Conservation (phyloP, 768 basidiomycete genomes). For the Phlebiopsis flavidoalba region DNA sequence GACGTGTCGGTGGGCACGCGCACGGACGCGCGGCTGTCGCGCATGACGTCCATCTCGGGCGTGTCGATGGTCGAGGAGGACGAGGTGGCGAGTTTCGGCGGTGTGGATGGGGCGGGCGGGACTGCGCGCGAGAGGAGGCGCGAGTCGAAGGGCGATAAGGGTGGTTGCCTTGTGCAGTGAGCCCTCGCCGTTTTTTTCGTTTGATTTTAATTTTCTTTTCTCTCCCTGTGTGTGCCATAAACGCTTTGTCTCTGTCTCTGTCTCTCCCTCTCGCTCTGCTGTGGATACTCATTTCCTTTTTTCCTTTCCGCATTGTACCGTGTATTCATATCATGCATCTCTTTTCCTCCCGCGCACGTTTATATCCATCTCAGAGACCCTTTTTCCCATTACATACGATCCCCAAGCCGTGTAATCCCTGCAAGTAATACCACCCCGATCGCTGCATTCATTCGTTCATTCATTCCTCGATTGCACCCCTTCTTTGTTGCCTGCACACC, state of each 20-base stretch:
- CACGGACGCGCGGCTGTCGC: slow-evolving; percentile 27
- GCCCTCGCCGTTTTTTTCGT: not conserved
- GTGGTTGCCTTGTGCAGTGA: slow-evolving; percentile 46
- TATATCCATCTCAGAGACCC: slow-evolving; percentile 7
- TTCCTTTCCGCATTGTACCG: slow-evolving; percentile 5
- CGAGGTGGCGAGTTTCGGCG: slow-evolving; percentile 24
- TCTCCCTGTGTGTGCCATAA: not conserved
- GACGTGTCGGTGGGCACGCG: slow-evolving; percentile 24
- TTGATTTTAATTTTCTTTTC: not conserved
- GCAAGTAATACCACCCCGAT: too few species aligned
- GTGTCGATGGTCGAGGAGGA: slow-evolving; percentile 26
- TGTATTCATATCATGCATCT: slow-evolving; percentile 8
- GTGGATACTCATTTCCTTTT: slow-evolving; percentile 4
- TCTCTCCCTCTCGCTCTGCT: too few species aligned
- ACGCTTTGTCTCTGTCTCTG: slow-evolving; percentile 1
- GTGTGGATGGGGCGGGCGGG: slow-evolving; percentile 31
- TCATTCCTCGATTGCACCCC: too few species aligned
- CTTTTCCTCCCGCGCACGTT: not conserved
- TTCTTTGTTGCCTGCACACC: too few species aligned
- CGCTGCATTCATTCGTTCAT: too few species aligned
- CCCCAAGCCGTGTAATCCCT: too few species aligned
- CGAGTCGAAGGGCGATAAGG: slow-evolving; percentile 34
- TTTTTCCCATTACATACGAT: slow-evolving; percentile 3
- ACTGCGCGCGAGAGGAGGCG: slow-evolving; percentile 27
- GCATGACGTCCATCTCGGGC: slow-evolving; percentile 29